phyloP scores from a whole-genome alignment of 208 protist genomes.

The Leishmania tarentolae region DNA sequence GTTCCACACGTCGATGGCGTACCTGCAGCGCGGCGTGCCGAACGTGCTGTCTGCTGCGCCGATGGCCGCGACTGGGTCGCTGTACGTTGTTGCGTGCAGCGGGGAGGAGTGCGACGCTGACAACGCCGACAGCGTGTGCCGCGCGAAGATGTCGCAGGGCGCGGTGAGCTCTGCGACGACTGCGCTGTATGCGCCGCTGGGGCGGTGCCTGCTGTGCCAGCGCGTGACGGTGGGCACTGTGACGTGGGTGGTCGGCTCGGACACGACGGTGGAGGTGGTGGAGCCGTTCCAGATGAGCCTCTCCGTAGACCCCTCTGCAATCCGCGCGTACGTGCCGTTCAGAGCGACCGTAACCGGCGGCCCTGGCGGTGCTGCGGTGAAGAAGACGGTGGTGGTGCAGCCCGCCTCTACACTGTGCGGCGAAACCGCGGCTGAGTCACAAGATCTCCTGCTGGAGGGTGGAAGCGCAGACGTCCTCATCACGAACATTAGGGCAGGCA shows the following conservation, averaged over 20 bases:
- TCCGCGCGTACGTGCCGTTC: conserved; percentile 48
- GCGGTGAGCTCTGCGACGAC: conserved; percentile 1
- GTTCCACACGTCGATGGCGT: conserved; percentile 43
- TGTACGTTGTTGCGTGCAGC: conserved; percentile 18
- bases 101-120: conserved; percentile 26
- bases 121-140: conserved; percentile 15
- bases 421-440: conserved; percentile 22
- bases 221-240: conserved; percentile 10
- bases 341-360: conserved; percentile 38
- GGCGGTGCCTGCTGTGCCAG: conserved; percentile 60
- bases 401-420: conserved; percentile 26
- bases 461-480: conserved; percentile 23
- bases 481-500: conserved; percentile 15
- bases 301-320: conserved; percentile 10
- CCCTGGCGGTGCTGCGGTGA: neutral
- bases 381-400: conserved; percentile 24
- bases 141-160: conserved; percentile 6
- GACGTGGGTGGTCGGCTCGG: conserved; percentile 28
- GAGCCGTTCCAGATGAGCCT: conserved; percentile 38
- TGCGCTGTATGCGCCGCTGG: conserved; percentile 28
- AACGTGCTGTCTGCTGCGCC: conserved; percentile 41
- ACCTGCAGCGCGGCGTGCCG: conserved; percentile 31
- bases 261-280: conserved; percentile 44
- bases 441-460: conserved; percentile 28
- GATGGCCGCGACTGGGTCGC: conserved; percentile 9